These are phyloP conservation scores for Paramecium bursaria DNA, from an alignment of 73 alveolate species.

Conservation along the genomic window DNA sequence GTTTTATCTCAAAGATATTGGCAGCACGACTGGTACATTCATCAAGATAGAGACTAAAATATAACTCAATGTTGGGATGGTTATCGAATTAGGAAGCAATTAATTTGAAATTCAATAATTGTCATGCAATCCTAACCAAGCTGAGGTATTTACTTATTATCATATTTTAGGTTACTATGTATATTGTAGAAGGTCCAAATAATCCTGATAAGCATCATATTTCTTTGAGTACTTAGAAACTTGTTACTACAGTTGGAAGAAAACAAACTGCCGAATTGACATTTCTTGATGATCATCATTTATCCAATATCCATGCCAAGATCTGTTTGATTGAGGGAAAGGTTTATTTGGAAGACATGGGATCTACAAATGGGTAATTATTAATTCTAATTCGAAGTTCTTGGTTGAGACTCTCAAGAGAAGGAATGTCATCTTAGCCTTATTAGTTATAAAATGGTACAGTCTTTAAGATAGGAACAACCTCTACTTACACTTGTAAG, in stretches of 20 bases:
- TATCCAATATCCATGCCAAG: conserved; percentile 69
- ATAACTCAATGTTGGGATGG: conserved; percentile 75
- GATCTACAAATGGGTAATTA: conserved; percentile 67
- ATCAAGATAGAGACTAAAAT: conserved; percentile 79
- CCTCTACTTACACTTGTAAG: conserved; percentile 61
- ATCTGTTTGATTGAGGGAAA: conserved; percentile 59
- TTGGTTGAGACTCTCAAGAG: conserved; percentile 69
- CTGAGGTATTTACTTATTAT: not conserved
- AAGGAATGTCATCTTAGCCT: conserved; percentile 27
- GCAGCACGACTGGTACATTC: conserved; percentile 86
- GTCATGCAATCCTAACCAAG: not conserved
- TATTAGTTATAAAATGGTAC: conserved; percentile 61
- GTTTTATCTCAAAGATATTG: conserved; percentile 78
- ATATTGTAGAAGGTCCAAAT: conserved; percentile 50
- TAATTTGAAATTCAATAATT: conserved; percentile 75
- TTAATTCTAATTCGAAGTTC: conserved; percentile 17
- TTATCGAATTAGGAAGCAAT: conserved; percentile 83
- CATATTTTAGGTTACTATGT: not conserved
- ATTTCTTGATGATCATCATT: conserved; percentile 66
- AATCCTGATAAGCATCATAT: conserved; percentile 47
- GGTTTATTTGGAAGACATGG: conserved; percentile 67
- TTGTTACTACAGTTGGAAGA: conserved; percentile 65
- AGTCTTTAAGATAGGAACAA: conserved; percentile 67
- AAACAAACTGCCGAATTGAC: conserved; percentile 56
- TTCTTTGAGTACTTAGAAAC: conserved; percentile 4